These are phyloP conservation scores for Oxalis stricta DNA, from an alignment of 441 rosid genomes.

Conservation along the genomic window DNA sequence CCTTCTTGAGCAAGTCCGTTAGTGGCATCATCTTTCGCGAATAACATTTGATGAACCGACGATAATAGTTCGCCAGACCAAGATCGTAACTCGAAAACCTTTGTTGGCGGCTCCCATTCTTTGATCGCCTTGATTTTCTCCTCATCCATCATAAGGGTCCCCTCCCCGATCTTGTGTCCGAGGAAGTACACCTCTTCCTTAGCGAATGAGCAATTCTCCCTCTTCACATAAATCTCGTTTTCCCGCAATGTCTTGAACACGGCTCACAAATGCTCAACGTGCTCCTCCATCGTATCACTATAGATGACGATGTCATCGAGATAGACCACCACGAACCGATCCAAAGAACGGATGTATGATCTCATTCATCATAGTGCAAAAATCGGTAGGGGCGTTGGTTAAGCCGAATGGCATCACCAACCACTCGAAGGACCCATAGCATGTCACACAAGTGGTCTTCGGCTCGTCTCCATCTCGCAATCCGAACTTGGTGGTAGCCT, in stretches of 20 bases:
- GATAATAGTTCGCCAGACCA: background rate
- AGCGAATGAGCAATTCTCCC: constrained; percentile 6
- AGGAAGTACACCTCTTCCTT: background rate
- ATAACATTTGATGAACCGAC: background rate
- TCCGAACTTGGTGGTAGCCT: background rate
- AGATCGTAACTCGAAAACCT: background rate
- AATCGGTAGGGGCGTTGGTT: background rate
- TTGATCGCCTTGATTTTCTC: background rate
- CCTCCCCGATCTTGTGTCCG: background rate
- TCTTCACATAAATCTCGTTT: background rate
- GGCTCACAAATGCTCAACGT: rapidly evolving
- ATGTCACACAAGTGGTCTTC: background rate
- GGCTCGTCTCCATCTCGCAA: background rate
- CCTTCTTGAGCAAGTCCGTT: background rate
- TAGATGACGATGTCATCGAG: background rate
- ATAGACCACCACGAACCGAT: too few species aligned
- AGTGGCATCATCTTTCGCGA: background rate
- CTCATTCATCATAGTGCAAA: background rate
- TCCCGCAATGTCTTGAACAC: background rate
- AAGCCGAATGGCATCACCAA: background rate
- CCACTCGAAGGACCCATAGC: background rate
- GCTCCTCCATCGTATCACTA: background rate
- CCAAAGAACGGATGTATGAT: background rate
- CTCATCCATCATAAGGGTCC: background rate
- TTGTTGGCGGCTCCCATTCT: background rate